Evolutionary conservation across 768 basidiomycete species (phyloP).

Genomic region (Suillus tomentosus): DNA sequence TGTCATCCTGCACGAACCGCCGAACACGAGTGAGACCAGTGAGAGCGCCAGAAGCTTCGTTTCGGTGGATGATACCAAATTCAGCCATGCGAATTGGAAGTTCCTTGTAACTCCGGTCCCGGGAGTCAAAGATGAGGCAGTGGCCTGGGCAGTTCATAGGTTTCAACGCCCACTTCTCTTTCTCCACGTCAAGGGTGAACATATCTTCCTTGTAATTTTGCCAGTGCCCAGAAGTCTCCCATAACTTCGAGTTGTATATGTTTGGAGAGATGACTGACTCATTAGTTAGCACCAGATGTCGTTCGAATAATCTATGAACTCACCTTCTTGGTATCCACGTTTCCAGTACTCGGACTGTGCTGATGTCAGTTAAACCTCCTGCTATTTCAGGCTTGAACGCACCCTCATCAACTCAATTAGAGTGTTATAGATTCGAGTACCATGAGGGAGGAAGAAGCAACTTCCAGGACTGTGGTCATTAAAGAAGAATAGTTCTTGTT

Average conservation of each 20-base stretch:
- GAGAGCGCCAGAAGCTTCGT: constrained; percentile 93
- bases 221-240: constrained; percentile 99
- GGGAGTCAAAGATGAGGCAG: constrained; percentile 91
- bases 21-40: constrained; percentile 92
- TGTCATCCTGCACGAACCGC: constrained; percentile 96
- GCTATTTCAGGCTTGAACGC: constrained; percentile 31
- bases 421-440: constrained; percentile 94
- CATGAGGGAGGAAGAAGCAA: constrained; percentile 96
- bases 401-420: constrained; percentile 90
- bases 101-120: constrained; percentile 93
- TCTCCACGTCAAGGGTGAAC: constrained; percentile 93
- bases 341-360: constrained; percentile 86
- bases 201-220: constrained; percentile 98
- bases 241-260: constrained; percentile 94
- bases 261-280: constrained; percentile 90
- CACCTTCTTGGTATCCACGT: constrained; percentile 93
- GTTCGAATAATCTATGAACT: constrained; percentile 4
- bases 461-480: constrained; percentile 95
- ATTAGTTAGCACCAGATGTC: constrained; percentile 6
- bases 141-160: constrained; percentile 99
- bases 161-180: constrained; percentile 94
- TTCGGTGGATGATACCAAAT: constrained; percentile 96
- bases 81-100: constrained; percentile 97
- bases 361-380: constrained; percentile 11
- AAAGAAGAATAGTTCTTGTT: constrained; percentile 99